Conservation (phyloP, 208 protist genomes). For the Wallacemonas collosoma region DNA sequence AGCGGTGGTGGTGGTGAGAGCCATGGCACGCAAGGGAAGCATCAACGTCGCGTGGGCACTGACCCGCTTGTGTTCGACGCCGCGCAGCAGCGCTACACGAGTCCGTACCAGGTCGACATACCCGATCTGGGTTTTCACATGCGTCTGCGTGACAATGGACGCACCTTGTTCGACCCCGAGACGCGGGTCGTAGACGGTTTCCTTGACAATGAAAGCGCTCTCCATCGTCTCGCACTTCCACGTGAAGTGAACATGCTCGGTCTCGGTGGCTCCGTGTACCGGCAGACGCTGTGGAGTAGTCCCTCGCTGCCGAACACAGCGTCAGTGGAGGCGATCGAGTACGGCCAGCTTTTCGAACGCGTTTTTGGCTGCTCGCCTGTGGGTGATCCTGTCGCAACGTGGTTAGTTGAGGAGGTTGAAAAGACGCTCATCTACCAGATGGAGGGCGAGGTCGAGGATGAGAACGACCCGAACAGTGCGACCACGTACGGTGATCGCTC, state of each 20-base stretch:
- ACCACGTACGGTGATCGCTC: conserved; percentile 83
- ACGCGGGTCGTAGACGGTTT: conserved; percentile 73
- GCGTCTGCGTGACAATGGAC: conserved; percentile 61
- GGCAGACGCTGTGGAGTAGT: conserved; percentile 77
- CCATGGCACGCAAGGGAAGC: background rate
- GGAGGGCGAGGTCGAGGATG: conserved; percentile 89
- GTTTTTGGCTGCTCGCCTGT: conserved; percentile 70
- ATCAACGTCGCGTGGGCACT: background rate
- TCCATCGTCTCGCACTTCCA: conserved; percentile 67
- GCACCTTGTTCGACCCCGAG: conserved; percentile 52
- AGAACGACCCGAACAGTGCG: conserved; percentile 90
- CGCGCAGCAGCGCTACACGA: conserved; percentile 41
- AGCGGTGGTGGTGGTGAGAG: conserved; percentile 20
- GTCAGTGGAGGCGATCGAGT: conserved; percentile 43
- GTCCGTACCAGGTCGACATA: conserved; percentile 54
- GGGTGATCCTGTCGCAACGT: conserved; percentile 66
- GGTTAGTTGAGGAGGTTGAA: conserved; percentile 71
- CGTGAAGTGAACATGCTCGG: conserved; percentile 88
- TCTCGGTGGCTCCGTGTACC: conserved; percentile 78
- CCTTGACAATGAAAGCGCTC: conserved; percentile 82
- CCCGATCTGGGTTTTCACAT: conserved; percentile 63
- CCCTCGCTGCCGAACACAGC: conserved; percentile 72
- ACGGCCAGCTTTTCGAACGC: conserved; percentile 61
- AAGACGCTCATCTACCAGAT: conserved; percentile 81
- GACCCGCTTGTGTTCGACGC: conserved; percentile 47